Base-by-base conservation (phyloP, 495 filamentous ascomycete genomes). In the Bathelium albidoporum region DNA sequence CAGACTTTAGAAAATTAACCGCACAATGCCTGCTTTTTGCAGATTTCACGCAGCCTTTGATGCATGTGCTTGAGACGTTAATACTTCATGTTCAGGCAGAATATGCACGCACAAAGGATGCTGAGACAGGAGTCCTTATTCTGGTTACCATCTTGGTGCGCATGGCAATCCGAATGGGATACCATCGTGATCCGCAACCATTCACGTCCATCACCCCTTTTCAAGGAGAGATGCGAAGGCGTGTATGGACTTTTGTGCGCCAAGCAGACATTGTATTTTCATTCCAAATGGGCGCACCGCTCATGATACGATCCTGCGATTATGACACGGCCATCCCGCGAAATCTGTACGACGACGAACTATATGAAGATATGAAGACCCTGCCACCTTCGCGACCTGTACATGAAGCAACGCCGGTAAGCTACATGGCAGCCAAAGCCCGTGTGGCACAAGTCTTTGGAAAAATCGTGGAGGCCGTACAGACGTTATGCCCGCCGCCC, bases 341-440 rank as follows among this genome's bases (percentile, higher is more conserved):
- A 65, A 99, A 97, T 73, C 53, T 97, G 28, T 93, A 90, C 71
- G 94, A 99, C 70, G 93, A 97, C 67, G 95, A 97, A 68, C 89
- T 97, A 55, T 85, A 87, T 55, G 87, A 91, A 55, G 85, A 87
- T 58, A 89, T 82, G 66, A 87, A 87, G 70, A 78, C 80, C 10
- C 77, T 97, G 28, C 94, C 94, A 12, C 83, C 85, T 4, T 83
- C 90, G 0, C 81, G 90, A 62, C 87, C 89, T 11, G 76, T 78
- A 39, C 81, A 81, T 22, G 91, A 97, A 73, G 83, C 89, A 7
- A 99, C 94, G 1, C 89, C 89, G 9, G 83, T 94, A 52, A 89
- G 87, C 1, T 97, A 91, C 75, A 84, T 97, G 83, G 95, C 96
- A 62, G 79, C 82, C 32, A 94, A 96, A 78, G 76, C 83, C 36